Conservation (phyloP, 805 yeast genomes). For the Ogataea zsoltii region DNA sequence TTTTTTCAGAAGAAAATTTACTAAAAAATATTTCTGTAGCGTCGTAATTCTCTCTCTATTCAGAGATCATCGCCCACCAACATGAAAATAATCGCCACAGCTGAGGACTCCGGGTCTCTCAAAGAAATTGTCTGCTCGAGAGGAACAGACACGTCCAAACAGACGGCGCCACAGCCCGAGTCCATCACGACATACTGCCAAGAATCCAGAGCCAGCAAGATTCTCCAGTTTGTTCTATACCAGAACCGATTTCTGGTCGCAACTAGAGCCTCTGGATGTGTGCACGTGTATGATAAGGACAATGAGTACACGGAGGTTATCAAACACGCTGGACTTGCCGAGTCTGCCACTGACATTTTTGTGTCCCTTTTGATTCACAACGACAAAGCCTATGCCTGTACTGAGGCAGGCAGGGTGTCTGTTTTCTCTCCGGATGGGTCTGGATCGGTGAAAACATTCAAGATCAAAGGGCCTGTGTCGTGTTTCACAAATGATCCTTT, state of each 20-base stretch:
- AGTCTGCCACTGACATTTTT: conserved; percentile 36
- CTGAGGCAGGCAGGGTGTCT: conserved; percentile 35
- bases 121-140: conserved; percentile 62
- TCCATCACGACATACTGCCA: conserved; percentile 39
- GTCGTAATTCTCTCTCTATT: neutral
- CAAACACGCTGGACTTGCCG: conserved; percentile 15
- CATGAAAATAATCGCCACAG: conserved; percentile 44
- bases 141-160: conserved; percentile 80
- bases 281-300: conserved; percentile 39
- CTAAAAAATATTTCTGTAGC: neutral
- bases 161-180: conserved; percentile 64
- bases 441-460: neutral
- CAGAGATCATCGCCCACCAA: conserved; percentile 48
- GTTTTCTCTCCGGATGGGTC: conserved; percentile 14
- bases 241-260: conserved; percentile 41
- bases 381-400: conserved; percentile 33
- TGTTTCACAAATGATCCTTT: conserved; percentile 50
- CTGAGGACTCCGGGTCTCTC: conserved; percentile 66
- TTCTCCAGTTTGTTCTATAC: conserved; percentile 33
- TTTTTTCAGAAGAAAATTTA: neutral
- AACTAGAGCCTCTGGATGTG: conserved; percentile 43
- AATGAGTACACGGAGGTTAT: conserved; percentile 22
- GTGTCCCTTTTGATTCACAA: conserved; percentile 35
- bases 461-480: conserved; percentile 49
- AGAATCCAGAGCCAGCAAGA: conserved; percentile 35